Conservation (phyloP, 1,284 basidiomycete species). For the Cutaneotrichosporon spelunceum region DNA sequence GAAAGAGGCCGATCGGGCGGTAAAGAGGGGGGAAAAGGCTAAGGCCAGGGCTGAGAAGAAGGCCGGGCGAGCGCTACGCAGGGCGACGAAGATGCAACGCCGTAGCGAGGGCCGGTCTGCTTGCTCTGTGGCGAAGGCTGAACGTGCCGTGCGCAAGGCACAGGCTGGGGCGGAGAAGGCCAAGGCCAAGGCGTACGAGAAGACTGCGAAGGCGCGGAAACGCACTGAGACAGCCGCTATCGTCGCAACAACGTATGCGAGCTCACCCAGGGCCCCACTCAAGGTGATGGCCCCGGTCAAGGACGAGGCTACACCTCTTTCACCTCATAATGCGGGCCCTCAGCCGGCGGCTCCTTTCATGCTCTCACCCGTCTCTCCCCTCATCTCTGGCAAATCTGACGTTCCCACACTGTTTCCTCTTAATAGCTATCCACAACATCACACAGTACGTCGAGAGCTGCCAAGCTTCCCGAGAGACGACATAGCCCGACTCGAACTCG, state of each 20-base stretch:
- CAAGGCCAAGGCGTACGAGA: background rate
- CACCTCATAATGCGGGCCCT: background rate
- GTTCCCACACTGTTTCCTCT: background rate
- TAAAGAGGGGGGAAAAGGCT: conserved; percentile 5
- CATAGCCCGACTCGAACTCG: conserved; percentile 7
- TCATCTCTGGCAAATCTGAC: background rate
- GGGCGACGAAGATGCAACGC: conserved; percentile 11
- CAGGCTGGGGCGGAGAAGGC: background rate
- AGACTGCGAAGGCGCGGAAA: conserved; percentile 12
- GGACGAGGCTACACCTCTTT: background rate
- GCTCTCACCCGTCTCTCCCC: background rate
- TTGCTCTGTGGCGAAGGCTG: conserved; percentile 1
- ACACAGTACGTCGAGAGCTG: background rate
- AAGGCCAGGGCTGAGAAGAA: conserved; percentile 17
- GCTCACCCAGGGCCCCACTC: background rate
- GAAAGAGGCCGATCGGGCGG: background rate
- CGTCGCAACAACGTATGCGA: conserved; percentile 6
- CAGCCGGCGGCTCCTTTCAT: background rate
- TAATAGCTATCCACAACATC: background rate
- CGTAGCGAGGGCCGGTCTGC: background rate
- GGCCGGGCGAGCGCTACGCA: conserved; percentile 10
- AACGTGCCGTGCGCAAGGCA: conserved; percentile 7
- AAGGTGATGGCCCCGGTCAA: too few species aligned
- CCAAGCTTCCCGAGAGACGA: background rate
- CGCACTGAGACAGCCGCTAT: conserved; percentile 4